These are phyloP conservation scores for Clonostachys solani DNA, from an alignment of 2,329 filamentous ascomycete genomes.

Conservation along the genomic window DNA sequence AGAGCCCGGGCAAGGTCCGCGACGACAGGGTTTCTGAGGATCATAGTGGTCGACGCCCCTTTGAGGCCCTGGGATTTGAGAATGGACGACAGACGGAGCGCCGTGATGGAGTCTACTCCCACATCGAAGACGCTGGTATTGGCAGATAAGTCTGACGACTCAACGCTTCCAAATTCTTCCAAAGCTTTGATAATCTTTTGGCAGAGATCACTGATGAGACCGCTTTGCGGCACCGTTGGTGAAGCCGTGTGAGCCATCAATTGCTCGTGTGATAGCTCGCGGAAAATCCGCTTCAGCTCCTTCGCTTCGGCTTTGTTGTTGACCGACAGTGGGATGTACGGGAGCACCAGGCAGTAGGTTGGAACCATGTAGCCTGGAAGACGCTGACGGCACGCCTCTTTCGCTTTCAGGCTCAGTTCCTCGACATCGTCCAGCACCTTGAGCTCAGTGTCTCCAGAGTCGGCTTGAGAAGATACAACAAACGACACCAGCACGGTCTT, in stretches of 20 bases:
- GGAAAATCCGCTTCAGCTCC: conserved; percentile 62
- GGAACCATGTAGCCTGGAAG: conserved; percentile 90
- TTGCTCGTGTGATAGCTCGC: conserved; percentile 51
- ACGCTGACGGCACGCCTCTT: conserved; percentile 60
- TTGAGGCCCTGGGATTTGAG: conserved; percentile 61
- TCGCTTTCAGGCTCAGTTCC: conserved; percentile 39
- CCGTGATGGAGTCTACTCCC: conserved; percentile 84
- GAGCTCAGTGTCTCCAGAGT: conserved; percentile 5
- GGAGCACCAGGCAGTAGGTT: conserved; percentile 71
- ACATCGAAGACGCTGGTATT: conserved; percentile 76
- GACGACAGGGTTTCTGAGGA: conserved; percentile 60
- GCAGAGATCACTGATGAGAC: conserved; percentile 21
- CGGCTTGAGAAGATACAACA: conserved; percentile 27
- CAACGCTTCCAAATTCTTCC: conserved; percentile 41
- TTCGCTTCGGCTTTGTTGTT: conserved; percentile 89
- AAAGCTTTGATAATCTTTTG: conserved; percentile 49
- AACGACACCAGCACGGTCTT: conserved; percentile 84
- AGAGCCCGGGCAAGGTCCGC: conserved; percentile 38
- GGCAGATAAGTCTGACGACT: conserved; percentile 36
- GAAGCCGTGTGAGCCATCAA: conserved; percentile 47
- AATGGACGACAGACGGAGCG: conserved; percentile 61
- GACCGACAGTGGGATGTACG: conserved; percentile 71
- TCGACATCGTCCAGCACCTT: conserved; percentile 19
- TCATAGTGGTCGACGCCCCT: conserved; percentile 55
- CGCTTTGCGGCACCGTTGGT: conserved; percentile 17